These are phyloP conservation scores for Apiospora rasikravindrae DNA, from an alignment of 2,329 filamentous ascomycete species.

Conservation along the genomic window DNA sequence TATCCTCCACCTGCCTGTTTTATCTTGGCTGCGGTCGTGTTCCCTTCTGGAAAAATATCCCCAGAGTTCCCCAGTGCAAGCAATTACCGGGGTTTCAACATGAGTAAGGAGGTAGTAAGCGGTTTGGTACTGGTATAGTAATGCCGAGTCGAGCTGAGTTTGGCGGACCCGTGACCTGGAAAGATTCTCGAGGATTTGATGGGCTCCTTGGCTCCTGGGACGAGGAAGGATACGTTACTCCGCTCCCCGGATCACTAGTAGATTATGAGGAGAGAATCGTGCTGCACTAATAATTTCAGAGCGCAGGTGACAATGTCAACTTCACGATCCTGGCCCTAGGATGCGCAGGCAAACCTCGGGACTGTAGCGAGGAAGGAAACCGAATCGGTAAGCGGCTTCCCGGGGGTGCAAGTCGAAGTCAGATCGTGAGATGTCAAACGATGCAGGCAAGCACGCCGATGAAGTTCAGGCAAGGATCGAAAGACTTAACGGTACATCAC, in stretches of 20 bases:
- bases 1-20: slow-evolving; percentile 8
- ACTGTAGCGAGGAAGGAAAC: not conserved
- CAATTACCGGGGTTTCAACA: slow-evolving; percentile 10
- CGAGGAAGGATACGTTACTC: slow-evolving; percentile 9
- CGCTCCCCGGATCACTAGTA: slow-evolving; percentile 16
- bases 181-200: not conserved
- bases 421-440: slow-evolving; percentile 15
- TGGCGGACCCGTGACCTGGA: slow-evolving; percentile 13
- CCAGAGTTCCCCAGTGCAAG: slow-evolving; percentile 5
- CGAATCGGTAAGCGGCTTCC: not conserved
- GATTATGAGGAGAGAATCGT: slow-evolving; percentile 14
- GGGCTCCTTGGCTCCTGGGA: not conserved
- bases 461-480: not conserved
- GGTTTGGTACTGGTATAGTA: not conserved
- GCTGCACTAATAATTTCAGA: slow-evolving; percentile 3
- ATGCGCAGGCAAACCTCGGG: not conserved
- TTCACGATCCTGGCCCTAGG: slow-evolving; percentile 12
- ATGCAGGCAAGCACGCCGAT: not conserved
- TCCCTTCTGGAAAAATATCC: not conserved
- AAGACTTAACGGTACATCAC: slow-evolving; percentile 16
- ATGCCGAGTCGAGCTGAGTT: slow-evolving; percentile 9
- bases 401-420: not conserved
- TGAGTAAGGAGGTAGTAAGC: slow-evolving; percentile 13
- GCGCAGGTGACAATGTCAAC: slow-evolving; percentile 9
- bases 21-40: not conserved